These are phyloP conservation scores for Trichoderma gracile DNA, from an alignment of 2,329 filamentous ascomycete species.

Conservation along the genomic window DNA sequence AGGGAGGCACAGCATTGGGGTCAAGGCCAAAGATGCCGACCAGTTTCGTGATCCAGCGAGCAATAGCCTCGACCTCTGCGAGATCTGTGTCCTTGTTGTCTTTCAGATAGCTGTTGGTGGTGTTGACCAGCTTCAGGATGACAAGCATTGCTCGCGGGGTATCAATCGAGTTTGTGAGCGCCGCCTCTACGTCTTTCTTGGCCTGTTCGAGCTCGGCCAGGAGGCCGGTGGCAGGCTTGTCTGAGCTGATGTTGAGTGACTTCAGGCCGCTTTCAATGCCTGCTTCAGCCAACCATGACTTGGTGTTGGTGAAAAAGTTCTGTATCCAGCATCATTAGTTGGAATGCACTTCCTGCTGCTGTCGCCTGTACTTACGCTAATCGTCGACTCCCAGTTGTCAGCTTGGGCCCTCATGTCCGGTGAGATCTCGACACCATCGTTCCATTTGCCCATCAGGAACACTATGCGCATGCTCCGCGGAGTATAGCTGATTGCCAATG, in stretches of 20 bases:
- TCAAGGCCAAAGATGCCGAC: conserved; percentile 84
- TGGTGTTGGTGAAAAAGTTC: conserved; percentile 62
- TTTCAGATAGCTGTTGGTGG: conserved; percentile 66
- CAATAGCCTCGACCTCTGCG: conserved; percentile 56
- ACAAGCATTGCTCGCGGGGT: conserved; percentile 76
- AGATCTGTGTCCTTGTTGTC: conserved; percentile 51
- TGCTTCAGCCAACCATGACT: conserved; percentile 54
- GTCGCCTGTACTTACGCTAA: conserved; percentile 55
- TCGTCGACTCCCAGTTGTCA: conserved; percentile 74
- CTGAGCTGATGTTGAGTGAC: conserved; percentile 42
- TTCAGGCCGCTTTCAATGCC: conserved; percentile 40
- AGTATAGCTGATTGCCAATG: conserved; percentile 69
- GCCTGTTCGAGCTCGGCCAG: conserved; percentile 52
- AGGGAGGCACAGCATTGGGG: conserved; percentile 55
- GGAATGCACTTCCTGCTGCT: too few species aligned
- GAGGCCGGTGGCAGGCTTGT: conserved; percentile 38
- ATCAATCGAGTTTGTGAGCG: conserved; percentile 83
- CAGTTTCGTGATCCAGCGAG: conserved; percentile 79
- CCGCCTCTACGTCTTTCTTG: conserved; percentile 55
- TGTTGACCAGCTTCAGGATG: conserved; percentile 76
- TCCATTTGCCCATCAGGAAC: conserved; percentile 86
- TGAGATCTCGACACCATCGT: conserved; percentile 88
- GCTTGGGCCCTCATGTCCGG: conserved; percentile 75
- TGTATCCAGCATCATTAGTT: conserved; percentile 35
- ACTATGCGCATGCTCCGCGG: conserved; percentile 78